These are phyloP conservation scores for Jackrogersella multiformis DNA, from an alignment of 495 filamentous ascomycete genomes.

Conservation along the genomic window DNA sequence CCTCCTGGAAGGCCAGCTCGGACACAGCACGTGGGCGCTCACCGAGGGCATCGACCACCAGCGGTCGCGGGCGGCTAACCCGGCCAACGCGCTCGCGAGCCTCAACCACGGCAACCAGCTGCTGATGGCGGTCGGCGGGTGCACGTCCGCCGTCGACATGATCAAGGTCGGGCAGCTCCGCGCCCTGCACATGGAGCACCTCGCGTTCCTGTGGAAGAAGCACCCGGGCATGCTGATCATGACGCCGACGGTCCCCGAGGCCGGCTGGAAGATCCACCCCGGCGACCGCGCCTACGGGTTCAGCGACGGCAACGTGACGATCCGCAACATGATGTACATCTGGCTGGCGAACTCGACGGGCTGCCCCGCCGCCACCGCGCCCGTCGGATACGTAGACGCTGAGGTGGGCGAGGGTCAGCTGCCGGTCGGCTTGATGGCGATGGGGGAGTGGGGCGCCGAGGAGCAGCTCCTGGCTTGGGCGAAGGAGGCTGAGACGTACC, in stretches of 20 bases:
- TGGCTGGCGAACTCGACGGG: conserved; percentile 88
- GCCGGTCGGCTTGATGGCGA: conserved; percentile 88
- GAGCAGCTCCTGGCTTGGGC: conserved; percentile 81
- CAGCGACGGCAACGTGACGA: conserved; percentile 73
- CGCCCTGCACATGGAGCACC: conserved; percentile 81
- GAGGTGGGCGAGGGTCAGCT: conserved; percentile 54
- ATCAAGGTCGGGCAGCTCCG: conserved; percentile 79
- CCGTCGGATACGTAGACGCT: conserved; percentile 75
- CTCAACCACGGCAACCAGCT: conserved; percentile 78
- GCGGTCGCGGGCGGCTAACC: conserved; percentile 35
- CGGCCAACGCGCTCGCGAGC: conserved; percentile 37
- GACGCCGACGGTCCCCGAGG: conserved; percentile 79
- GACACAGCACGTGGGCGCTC: conserved; percentile 85
- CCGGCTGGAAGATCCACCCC: conserved; percentile 71
- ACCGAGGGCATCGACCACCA: conserved; percentile 64
- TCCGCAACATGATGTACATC: conserved; percentile 87
- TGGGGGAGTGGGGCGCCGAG: conserved; percentile 89
- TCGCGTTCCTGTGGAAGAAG: conserved; percentile 73
- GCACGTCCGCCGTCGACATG: conserved; percentile 74
- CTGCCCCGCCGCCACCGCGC: conserved; percentile 79
- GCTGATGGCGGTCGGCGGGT: conserved; percentile 68
- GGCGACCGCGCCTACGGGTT: conserved; percentile 69
- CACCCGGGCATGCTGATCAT: conserved; percentile 83
- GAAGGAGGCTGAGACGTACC: conserved; percentile 68
- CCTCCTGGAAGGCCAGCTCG: conserved; percentile 75